phyloP scores from a whole-genome alignment of 352 stramenopile species.

The Pythium dissimile region DNA sequence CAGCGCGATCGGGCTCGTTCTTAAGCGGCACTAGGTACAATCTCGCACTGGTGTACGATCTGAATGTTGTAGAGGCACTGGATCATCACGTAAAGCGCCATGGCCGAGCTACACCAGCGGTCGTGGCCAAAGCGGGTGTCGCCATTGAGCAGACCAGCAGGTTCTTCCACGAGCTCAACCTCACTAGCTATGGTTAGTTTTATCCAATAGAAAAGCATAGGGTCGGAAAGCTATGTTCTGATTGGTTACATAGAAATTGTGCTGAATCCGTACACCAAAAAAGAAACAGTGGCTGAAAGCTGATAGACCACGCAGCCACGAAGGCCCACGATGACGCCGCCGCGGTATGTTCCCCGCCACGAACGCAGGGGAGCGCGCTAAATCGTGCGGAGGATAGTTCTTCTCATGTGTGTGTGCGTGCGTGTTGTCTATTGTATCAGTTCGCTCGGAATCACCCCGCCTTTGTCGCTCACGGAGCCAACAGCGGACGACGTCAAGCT shows the following conservation, averaged over 20 bases:
- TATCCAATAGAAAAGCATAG: too few relatives aligned
- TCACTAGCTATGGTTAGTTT: conserved; percentile 11
- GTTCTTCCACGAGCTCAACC: conserved; percentile 26
- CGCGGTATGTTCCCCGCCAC: conserved; percentile 15
- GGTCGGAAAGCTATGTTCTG: background rate
- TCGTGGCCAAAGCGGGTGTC: conserved; percentile 1
- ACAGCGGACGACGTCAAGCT: conserved; percentile 64
- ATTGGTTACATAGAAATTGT: background rate
- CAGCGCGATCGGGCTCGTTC: conserved; percentile 23
- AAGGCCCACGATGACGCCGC: conserved; percentile 2
- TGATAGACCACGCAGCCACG: too few relatives aligned
- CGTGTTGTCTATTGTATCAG: background rate
- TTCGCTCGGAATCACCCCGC: conserved; percentile 47
- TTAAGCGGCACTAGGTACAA: conserved; percentile 29
- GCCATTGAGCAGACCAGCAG: conserved; percentile 19
- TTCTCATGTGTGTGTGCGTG: background rate
- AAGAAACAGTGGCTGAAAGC: background rate
- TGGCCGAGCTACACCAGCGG: background rate
- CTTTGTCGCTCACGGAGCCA: conserved; percentile 66
- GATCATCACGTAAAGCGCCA: background rate
- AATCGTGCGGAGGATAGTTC: background rate
- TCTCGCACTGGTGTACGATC: conserved; percentile 21
- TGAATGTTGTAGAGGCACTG: conserved; percentile 18
- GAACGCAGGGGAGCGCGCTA: too few relatives aligned
- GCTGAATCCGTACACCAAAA: background rate